Evolutionary conservation across 2,329 filamentous ascomycete genomes (phyloP).

Genomic region (Fusarium piperis): DNA sequence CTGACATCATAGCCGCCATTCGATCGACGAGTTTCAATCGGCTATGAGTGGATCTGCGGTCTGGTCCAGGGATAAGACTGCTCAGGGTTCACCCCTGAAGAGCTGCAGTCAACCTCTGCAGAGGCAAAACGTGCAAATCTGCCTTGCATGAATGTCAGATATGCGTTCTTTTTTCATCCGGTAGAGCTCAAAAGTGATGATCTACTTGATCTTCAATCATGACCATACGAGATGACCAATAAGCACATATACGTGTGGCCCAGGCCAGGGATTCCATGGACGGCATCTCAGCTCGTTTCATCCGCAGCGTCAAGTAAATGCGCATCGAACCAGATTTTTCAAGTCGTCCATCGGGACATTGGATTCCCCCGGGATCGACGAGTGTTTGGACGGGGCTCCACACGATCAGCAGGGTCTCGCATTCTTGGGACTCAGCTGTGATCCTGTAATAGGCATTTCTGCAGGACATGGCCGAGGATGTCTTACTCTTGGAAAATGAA

Average conservation of each 20-base stretch:
- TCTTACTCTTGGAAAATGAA: background rate
- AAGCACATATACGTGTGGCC: background rate
- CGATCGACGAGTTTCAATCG: background rate
- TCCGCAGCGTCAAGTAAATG: background rate
- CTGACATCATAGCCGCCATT: slow-evolving; percentile 1
- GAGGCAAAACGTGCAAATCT: background rate
- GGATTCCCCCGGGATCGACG: background rate
- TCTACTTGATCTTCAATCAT: background rate
- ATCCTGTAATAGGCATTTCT: background rate
- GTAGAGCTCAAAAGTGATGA: background rate
- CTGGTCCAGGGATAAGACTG: background rate
- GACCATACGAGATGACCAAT: background rate
- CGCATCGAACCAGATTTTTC: background rate
- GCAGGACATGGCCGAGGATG: background rate
- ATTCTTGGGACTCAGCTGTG: slow-evolving; percentile 13
- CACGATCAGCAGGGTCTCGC: background rate
- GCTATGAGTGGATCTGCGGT: background rate
- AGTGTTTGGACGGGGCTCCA: background rate
- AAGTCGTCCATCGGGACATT: background rate
- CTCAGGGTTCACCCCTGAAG: background rate
- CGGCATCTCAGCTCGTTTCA: slow-evolving; percentile 14
- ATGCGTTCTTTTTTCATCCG: background rate
- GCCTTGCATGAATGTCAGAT: background rate
- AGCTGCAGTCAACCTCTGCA: background rate
- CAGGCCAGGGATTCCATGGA: background rate